Conservation (phyloP, 441 rosid genomes). For the Pelargonium myrrhifolium region DNA sequence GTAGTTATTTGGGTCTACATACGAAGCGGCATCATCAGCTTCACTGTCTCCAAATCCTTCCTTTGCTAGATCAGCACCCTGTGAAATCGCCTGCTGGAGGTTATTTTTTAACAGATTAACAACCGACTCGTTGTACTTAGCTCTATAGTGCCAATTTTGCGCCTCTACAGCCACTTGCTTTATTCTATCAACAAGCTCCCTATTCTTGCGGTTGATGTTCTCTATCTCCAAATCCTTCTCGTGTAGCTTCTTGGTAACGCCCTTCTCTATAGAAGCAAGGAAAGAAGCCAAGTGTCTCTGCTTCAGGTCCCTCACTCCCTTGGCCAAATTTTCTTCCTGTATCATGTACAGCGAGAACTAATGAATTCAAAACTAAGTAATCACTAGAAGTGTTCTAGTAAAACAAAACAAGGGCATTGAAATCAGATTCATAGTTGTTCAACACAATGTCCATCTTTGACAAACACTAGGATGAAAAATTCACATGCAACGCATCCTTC, state of each 20-base stretch:
- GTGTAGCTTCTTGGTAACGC: slow-evolving; percentile 48
- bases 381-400: too few species aligned
- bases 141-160: slow-evolving; percentile 69
- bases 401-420: too few species aligned
- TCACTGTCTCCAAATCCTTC: slow-evolving; percentile 87
- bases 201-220: slow-evolving; percentile 57
- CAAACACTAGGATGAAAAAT: too few species aligned
- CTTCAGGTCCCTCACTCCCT: slow-evolving; percentile 62
- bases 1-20: slow-evolving; percentile 38
- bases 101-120: slow-evolving; percentile 52
- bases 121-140: slow-evolving; percentile 64
- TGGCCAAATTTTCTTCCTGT: slow-evolving; percentile 57
- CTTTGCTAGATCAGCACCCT: slow-evolving; percentile 57
- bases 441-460: too few species aligned
- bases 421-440: too few species aligned
- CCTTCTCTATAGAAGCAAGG: slow-evolving; percentile 57
- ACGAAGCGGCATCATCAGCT: slow-evolving; percentile 60
- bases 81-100: slow-evolving; percentile 62
- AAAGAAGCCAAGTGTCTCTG: slow-evolving; percentile 58
- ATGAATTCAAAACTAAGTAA: neutral
- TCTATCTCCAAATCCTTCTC: slow-evolving; percentile 71
- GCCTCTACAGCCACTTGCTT: slow-evolving; percentile 56
- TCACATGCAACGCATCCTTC: too few species aligned
- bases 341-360: neutral
- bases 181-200: slow-evolving; percentile 56